These are phyloP conservation scores for Platanthera guangdongensis DNA, from an alignment of 106 monocot genomes.

Conservation along the genomic window DNA sequence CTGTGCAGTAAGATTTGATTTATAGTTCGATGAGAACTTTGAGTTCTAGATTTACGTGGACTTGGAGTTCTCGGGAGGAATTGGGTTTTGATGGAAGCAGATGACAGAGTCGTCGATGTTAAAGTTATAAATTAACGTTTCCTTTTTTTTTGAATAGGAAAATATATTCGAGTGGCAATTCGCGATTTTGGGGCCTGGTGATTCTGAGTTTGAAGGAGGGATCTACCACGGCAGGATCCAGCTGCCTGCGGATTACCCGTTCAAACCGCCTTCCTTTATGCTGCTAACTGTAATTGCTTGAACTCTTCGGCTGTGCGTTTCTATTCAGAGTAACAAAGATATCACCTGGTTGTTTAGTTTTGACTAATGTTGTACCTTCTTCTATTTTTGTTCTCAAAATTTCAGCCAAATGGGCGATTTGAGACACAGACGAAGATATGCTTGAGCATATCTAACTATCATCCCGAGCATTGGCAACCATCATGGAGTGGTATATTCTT, in stretches of 20 bases:
- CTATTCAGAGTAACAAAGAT: neutral
- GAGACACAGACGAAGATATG: constrained; percentile 96
- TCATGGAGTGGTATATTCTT: constrained; percentile 84
- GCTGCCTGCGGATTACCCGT: constrained; percentile 79
- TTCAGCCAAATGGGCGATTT: constrained; percentile 96
- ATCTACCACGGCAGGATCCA: constrained; percentile 97
- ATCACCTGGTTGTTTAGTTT: neutral
- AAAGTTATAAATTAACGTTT: neutral
- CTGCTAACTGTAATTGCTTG: constrained; percentile 50
- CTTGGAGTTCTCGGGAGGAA: neutral
- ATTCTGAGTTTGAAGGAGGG: constrained; percentile 92
- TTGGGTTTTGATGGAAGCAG: neutral
- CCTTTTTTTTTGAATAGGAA: constrained; percentile 34
- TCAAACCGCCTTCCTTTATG: constrained; percentile 92
- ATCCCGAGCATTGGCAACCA: constrained; percentile 99
- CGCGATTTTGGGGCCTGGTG: constrained; percentile 75
- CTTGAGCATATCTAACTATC: constrained; percentile 95
- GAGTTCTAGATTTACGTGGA: neutral
- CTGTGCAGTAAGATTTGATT: neutral
- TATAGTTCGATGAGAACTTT: neutral
- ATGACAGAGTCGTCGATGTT: neutral
- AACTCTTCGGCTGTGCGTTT: neutral
- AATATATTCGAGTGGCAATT: constrained; percentile 99
- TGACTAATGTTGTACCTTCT: constrained; percentile 6
- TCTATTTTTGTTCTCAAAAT: neutral